Conservation (phyloP, 768 basidiomycete genomes). For the Bullera alba region DNA sequence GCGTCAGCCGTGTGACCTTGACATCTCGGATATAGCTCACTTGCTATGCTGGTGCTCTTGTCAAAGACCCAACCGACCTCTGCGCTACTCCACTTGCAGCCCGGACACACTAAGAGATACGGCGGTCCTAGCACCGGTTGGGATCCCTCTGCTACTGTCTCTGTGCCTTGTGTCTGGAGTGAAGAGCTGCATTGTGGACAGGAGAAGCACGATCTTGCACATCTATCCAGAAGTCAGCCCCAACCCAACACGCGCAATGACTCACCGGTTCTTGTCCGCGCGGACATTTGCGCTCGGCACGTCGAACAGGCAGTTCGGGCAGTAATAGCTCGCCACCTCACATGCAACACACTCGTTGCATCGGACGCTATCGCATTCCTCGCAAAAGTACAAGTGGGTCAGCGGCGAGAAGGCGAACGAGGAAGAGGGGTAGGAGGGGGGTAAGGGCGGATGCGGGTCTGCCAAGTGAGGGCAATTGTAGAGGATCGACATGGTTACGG, state of each 20-base stretch:
- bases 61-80: conserved; percentile 89
- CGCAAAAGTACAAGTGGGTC: conserved; percentile 86
- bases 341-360: conserved; percentile 86
- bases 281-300: conserved; percentile 97
- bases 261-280: conserved; percentile 89
- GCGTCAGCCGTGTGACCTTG: not conserved
- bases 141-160: conserved; percentile 49
- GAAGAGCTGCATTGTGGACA: conserved; percentile 91
- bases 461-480: conserved; percentile 47
- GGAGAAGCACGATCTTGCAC: conserved; percentile 94
- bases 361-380: conserved; percentile 92
- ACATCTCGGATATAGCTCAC: conserved; percentile 47
- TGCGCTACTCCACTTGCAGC: conserved; percentile 91
- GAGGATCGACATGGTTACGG: conserved; percentile 27
- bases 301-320: conserved; percentile 96
- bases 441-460: conserved; percentile 61
- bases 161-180: conserved; percentile 76
- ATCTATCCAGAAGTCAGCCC: conserved; percentile 53
- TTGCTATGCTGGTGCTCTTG: conserved; percentile 89
- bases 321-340: conserved; percentile 96
- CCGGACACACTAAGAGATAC: conserved; percentile 83
- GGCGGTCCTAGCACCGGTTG: conserved; percentile 56
- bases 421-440: conserved; percentile 59
- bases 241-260: not conserved
- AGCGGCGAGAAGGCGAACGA: conserved; percentile 75